Base-by-base conservation (phyloP, 2,329 filamentous ascomycete genomes). In the Claviceps purpurea region DNA sequence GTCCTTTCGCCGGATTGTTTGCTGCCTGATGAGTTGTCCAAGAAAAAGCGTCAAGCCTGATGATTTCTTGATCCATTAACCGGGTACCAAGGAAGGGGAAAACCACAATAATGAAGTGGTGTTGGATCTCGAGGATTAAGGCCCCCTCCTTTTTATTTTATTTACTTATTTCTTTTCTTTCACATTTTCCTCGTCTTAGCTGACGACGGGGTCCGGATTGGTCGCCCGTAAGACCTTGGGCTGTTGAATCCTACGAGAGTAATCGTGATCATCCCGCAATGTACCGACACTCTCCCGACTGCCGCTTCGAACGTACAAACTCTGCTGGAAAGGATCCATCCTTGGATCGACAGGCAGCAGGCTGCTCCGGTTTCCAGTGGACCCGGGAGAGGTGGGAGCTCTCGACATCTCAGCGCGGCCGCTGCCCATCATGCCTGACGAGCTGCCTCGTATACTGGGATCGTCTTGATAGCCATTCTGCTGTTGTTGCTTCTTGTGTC, bases 231-330 rank as follows among this genome's bases (percentile, higher is more conserved):
- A 69, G 7, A 83, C 77, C 59, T 75, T 70, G 10, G 75, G 72
- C 44, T 73, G 68, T 49, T 75, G 76, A 14, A 84, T 79, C 57
- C 73, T 71, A 56, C 81, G 70, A 41, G 80, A 83, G 60, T 84
- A 84, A 57, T 84, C 81, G 54, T 81, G 78, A 55, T 84, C 78
- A 60, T 84, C 81, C 52, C 76, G 76, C 5, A 84, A 66, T 1
- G 80, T 83, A 57, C 78, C 78, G 60, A 84, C 67, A 61, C 79
- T 84, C 62, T 84, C 80, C 55, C 75, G 74, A 58, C 79, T 83
- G 62, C 76, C 76, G 58, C 74, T 81, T 26, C 76, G 71, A 44
- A 70, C 68, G 61, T 82, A 84, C 13, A 82, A 67, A 18, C 74
- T 75, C 39, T 73, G 71, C 47, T 76, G 73, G 55, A 77, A 81